A percentile compares a stretch with the other conserved stretches of the same genome.
phyloP scores from a whole-genome alignment of 352 stramenopile genomes.

The Globisporangium sylvaticum region DNA sequence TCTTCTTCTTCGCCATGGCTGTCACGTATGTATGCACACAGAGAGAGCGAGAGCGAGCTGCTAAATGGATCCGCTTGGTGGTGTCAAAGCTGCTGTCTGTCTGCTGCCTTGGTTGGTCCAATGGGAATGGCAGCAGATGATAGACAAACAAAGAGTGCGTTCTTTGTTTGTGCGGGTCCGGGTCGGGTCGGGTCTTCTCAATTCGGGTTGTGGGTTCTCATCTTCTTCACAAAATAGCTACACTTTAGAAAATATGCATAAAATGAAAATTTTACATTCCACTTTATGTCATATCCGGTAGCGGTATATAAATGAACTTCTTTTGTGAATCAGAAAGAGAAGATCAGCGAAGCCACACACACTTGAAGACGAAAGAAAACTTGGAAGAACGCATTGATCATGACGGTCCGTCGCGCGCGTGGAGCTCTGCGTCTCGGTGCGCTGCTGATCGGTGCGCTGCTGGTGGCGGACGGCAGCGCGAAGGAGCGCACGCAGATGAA shows the following conservation, averaged over 20 bases:
- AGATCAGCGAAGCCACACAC: not conserved
- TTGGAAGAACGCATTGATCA: not conserved
- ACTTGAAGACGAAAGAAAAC: not conserved
- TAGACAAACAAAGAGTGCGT: too few species aligned
- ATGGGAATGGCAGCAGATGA: too few species aligned
- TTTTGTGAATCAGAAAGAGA: not conserved
- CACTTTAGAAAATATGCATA: fast-evolving
- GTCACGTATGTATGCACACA: not conserved
- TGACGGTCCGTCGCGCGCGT: not conserved
- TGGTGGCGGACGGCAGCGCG: not conserved
- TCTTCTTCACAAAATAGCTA: not conserved
- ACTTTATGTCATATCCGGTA: too few species aligned
- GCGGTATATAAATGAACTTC: too few species aligned
- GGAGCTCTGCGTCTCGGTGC: not conserved
- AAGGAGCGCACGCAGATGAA: constrained; percentile 5
- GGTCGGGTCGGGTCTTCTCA: not conserved
- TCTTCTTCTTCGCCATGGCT: constrained; percentile 73
- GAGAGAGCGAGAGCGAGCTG: not conserved
- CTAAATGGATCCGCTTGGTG: not conserved
- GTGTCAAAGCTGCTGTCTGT: not conserved
- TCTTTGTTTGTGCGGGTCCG: not conserved
- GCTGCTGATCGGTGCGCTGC: not conserved
- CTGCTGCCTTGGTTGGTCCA: too few species aligned
- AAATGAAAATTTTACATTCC: not conserved
- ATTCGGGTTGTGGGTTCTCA: not conserved